phyloP scores from a whole-genome alignment of 192 early-diverging fungal species.

The Backusella psychrophila region DNA sequence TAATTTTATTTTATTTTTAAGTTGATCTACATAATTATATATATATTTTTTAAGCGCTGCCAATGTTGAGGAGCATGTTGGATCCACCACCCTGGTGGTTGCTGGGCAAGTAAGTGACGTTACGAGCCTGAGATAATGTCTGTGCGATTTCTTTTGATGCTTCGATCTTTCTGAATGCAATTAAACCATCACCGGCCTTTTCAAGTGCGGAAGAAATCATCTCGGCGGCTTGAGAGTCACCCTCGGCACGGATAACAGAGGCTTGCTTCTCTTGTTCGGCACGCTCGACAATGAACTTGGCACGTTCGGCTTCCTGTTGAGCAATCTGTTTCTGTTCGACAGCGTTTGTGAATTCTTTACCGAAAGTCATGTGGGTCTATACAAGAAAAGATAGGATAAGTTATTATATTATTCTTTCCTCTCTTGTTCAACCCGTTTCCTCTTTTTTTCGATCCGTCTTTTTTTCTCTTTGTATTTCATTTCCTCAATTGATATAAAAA shows the following conservation, averaged over 20 bases:
- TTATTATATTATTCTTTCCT: background rate
- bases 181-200: conserved; percentile 89
- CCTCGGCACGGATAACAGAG: conserved; percentile 95
- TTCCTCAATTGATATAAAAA: background rate
- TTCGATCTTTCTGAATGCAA: conserved; percentile 96
- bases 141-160: conserved; percentile 94
- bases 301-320: conserved; percentile 99
- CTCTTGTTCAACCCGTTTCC: background rate
- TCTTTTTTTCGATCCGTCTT: background rate
- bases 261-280: conserved; percentile 99
- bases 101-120: conserved; percentile 90
- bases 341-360: conserved; percentile 97
- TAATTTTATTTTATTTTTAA: background rate
- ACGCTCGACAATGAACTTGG: conserved; percentile 93
- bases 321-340: conserved; percentile 99
- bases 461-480: background rate
- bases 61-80: conserved; percentile 77
- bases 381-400: background rate
- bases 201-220: conserved; percentile 84
- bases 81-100: conserved; percentile 48
- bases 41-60: conserved; percentile 1
- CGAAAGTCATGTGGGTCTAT: conserved; percentile 97
- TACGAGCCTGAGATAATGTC: conserved; percentile 76
- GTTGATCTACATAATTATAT: background rate
- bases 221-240: conserved; percentile 93